phyloP scores from a whole-genome alignment of 495 filamentous ascomycete genomes.

The Aspergillus diversus region DNA sequence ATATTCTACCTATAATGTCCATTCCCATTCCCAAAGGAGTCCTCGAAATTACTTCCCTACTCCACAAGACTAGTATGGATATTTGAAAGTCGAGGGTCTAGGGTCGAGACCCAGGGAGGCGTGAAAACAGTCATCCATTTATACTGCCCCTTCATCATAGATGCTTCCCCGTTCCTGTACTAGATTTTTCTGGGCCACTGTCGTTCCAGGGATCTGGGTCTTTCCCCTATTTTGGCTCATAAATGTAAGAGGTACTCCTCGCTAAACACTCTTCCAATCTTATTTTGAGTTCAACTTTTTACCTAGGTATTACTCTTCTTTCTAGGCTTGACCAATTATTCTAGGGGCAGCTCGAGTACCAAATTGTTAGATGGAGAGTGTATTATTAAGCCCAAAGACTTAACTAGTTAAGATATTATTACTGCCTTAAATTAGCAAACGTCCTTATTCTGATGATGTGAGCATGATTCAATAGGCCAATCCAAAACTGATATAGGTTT shows the following conservation, averaged over 20 bases:
- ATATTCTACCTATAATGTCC: slow-evolving; percentile 2
- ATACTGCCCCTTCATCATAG: not conserved
- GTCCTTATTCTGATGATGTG: too few relatives aligned
- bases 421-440: too few relatives aligned
- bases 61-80: slow-evolving; percentile 10
- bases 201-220: slow-evolving; percentile 37
- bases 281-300: not conserved
- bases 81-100: too few relatives aligned
- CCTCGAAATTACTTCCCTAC: slow-evolving; percentile 9
- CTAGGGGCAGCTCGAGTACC: too few relatives aligned
- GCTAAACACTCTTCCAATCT: not conserved
- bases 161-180: not conserved
- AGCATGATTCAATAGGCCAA: too few relatives aligned
- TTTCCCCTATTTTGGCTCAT: slow-evolving; percentile 12
- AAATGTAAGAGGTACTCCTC: slow-evolving; percentile 4
- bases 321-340: not conserved
- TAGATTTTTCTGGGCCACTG: slow-evolving; percentile 38
- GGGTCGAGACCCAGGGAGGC: slow-evolving; percentile 30
- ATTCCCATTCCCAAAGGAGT: slow-evolving; percentile 5
- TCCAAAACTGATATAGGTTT: too few relatives aligned
- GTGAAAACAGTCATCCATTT: slow-evolving; percentile 12
- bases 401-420: too few relatives aligned
- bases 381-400: too few relatives aligned
- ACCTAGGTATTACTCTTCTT: not conserved
- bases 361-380: too few relatives aligned